Percentiles rank a stretch among this genome's conserved stretches.
These are phyloP conservation scores for Emmonsiellopsis sp. DNA, from an alignment of 2,329 filamentous ascomycete genomes.

Conservation along the genomic window DNA sequence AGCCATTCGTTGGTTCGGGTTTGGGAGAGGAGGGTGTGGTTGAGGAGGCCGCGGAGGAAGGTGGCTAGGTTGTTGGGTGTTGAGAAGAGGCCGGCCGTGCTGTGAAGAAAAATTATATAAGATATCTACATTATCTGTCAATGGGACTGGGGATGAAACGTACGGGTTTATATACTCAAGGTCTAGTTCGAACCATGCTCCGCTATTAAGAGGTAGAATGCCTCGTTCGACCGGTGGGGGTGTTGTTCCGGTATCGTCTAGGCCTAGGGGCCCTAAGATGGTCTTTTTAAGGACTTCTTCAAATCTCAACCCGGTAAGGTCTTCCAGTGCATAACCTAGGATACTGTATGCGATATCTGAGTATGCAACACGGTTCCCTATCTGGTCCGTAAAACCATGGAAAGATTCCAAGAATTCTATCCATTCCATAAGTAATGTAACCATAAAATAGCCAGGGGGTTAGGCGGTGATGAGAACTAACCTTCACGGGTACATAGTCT, in stretches of 20 bases:
- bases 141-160: neutral
- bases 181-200: constrained; percentile 1
- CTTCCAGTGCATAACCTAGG: constrained; percentile 31
- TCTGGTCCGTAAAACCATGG: constrained; percentile 14
- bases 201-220: neutral
- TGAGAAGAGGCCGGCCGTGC: neutral
- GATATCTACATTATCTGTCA: neutral
- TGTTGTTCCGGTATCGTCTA: neutral
- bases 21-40: neutral
- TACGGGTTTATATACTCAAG: neutral
- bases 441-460: neutral
- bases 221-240: neutral
- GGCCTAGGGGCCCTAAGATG: constrained; percentile 26
- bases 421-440: neutral
- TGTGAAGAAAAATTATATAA: neutral
- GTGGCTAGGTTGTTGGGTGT: neutral
- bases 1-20: neutral
- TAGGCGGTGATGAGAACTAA: neutral
- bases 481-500: neutral
- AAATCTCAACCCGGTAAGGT: constrained; percentile 27
- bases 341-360: constrained; percentile 33
- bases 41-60: neutral
- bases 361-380: constrained; percentile 25
- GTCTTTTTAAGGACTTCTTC: constrained; percentile 27
- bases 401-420: constrained; percentile 21